These are phyloP conservation scores for Globisporangium polare DNA, from an alignment of 352 stramenopile species.

Conservation along the genomic window DNA sequence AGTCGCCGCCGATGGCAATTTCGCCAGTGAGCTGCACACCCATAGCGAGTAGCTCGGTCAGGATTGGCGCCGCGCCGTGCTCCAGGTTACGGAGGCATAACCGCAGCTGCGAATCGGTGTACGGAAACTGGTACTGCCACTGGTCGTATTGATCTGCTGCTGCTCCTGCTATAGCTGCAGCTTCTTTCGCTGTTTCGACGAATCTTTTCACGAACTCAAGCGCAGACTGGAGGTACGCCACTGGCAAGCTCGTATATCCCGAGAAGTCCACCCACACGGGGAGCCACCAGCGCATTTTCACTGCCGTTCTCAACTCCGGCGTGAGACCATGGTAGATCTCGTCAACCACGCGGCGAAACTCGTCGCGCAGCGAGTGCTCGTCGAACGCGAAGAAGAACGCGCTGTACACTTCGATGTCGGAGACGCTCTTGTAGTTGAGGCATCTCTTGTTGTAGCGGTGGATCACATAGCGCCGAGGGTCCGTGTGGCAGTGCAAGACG, in stretches of 20 bases:
- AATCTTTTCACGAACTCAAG: neutral
- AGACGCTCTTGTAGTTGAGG: neutral
- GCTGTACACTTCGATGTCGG: neutral
- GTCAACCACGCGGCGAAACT: neutral
- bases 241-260: neutral
- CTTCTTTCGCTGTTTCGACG: neutral
- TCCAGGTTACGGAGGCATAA: neutral
- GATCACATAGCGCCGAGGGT: neutral
- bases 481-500: neutral
- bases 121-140: neutral
- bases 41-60: neutral
- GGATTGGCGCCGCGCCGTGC: neutral
- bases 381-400: constrained; percentile 6
- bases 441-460: neutral
- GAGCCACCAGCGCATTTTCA: neutral
- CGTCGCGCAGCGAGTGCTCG: neutral
- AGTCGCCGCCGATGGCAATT: neutral
- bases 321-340: neutral
- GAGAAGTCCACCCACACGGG: neutral
- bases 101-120: neutral
- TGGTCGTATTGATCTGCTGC: neutral
- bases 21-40: neutral
- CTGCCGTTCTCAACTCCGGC: neutral
- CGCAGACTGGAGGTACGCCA: neutral
- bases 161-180: neutral